These are phyloP conservation scores for Globisporangium splendens DNA, from an alignment of 352 stramenopile species.

Conservation along the genomic window DNA sequence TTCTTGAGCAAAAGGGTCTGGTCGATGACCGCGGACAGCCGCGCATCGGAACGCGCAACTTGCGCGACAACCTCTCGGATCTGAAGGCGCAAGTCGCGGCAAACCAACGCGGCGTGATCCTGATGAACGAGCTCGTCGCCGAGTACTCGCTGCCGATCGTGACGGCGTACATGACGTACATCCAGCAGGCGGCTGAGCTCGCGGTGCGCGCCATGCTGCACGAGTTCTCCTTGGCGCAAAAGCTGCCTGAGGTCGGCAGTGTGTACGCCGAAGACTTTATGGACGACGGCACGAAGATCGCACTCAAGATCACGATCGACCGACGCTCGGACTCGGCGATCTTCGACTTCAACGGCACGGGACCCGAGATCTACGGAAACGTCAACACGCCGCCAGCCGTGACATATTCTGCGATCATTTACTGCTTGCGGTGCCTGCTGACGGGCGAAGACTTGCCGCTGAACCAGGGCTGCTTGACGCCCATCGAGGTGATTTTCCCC, in stretches of 20 bases:
- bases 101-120: conserved; percentile 95
- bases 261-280: conserved; percentile 97
- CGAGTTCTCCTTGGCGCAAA: conserved; percentile 83
- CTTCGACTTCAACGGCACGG: conserved; percentile 98
- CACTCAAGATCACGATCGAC: conserved; percentile 96
- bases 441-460: conserved; percentile 93
- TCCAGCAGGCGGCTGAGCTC: conserved; percentile 94
- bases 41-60: conserved; percentile 93
- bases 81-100: conserved; percentile 97
- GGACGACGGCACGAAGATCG: conserved; percentile 98
- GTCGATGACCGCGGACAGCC: conserved; percentile 75
- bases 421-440: conserved; percentile 96
- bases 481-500: conserved; percentile 96
- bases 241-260: conserved; percentile 77
- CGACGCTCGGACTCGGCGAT: conserved; percentile 81
- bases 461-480: conserved; percentile 96
- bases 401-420: conserved; percentile 99
- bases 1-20: conserved; percentile 91
- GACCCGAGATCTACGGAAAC: conserved; percentile 97
- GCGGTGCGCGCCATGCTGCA: conserved; percentile 96
- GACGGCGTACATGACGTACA: conserved; percentile 98
- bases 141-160: conserved; percentile 96
- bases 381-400: conserved; percentile 98
- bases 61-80: conserved; percentile 97
- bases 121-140: conserved; percentile 93